A percentile compares a stretch with the other conserved stretches of the same genome.
phyloP scores from a whole-genome alignment of 306 rosid species.

The Pterocarpus macrocarpus region DNA sequence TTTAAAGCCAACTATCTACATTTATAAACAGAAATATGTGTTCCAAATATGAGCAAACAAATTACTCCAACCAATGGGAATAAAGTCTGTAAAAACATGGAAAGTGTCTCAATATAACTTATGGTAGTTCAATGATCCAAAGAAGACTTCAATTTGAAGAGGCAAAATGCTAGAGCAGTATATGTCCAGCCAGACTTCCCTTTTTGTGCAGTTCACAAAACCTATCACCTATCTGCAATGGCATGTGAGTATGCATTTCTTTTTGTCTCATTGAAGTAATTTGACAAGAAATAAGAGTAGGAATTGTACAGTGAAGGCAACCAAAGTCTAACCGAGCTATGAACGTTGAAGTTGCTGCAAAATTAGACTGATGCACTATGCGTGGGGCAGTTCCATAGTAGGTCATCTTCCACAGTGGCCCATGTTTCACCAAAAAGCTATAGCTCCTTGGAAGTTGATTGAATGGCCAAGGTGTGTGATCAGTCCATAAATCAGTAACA shows the following conservation, averaged over 20 bases:
- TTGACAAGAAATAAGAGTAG: background rate
- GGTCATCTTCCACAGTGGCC: slow-evolving; percentile 89
- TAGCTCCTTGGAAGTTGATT: slow-evolving; percentile 98
- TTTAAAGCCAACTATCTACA: slow-evolving; percentile 22
- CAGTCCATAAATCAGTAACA: slow-evolving; percentile 95
- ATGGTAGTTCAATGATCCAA: background rate
- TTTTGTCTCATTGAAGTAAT: slow-evolving; percentile 12
- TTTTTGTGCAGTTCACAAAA: background rate
- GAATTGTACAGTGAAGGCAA: background rate
- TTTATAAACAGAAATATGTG: slow-evolving; percentile 8
- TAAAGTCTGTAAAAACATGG: background rate
- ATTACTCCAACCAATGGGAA: background rate
- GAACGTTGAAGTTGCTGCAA: slow-evolving; percentile 93
- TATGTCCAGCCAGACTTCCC: background rate
- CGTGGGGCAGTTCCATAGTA: slow-evolving; percentile 92
- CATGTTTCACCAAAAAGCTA: slow-evolving; percentile 95
- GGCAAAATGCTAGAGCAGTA: slow-evolving; percentile 25
- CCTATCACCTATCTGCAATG: background rate
- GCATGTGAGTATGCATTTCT: background rate
- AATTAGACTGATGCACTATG: slow-evolving; percentile 86
- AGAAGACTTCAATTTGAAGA: slow-evolving; percentile 22
- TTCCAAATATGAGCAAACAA: slow-evolving; percentile 23
- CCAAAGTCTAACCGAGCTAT: slow-evolving; percentile 81
- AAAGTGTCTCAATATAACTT: slow-evolving; percentile 20
- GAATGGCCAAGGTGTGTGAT: slow-evolving; percentile 99